A percentile compares a stretch with the other conserved stretches of the same genome.
Evolutionary conservation across 768 basidiomycete genomes (phyloP).

Genomic region (Rhizopogon roseolus): DNA sequence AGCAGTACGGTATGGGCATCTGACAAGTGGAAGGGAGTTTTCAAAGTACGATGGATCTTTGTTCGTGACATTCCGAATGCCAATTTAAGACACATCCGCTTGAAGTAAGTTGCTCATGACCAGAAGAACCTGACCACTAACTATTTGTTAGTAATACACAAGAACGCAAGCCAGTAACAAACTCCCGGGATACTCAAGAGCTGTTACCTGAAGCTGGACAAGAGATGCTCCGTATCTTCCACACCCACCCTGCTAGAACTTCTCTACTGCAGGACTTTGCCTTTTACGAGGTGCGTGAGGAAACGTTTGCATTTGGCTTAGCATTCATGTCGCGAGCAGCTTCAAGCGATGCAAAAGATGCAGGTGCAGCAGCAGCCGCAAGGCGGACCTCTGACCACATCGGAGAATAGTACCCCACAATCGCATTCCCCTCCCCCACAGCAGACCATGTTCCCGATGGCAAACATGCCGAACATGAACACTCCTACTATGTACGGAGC

Average conservation of each 20-base stretch:
- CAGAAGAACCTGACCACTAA: conserved; percentile 6
- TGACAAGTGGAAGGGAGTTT: conserved; percentile 99
- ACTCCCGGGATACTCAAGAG: conserved; percentile 97
- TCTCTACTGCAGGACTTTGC: conserved; percentile 92
- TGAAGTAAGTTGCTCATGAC: conserved; percentile 46
- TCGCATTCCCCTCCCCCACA: conserved; percentile 36
- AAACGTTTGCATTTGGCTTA: not conserved
- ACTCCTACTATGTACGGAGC: conserved; percentile 26
- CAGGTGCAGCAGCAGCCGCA: conserved; percentile 23
- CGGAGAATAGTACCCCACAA: conserved; percentile 26
- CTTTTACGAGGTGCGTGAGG: conserved; percentile 71
- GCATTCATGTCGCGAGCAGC: conserved; percentile 31
- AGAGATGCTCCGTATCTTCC: conserved; percentile 95
- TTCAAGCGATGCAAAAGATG: conserved; percentile 83
- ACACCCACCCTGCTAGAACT: conserved; percentile 88
- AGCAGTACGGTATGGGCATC: conserved; percentile 98
- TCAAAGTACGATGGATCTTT: conserved; percentile 97
- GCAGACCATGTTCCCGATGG: conserved; percentile 43
- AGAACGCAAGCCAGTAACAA: conserved; percentile 97
- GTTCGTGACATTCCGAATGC: conserved; percentile 94
- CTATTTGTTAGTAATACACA: conserved; percentile 76
- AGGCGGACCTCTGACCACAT: conserved; percentile 19
- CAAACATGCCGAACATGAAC: conserved; percentile 35
- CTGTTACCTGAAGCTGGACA: conserved; percentile 92
- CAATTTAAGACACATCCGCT: conserved; percentile 81